phyloP scores from a whole-genome alignment of 805 yeast species.

The Spathaspora sp. region DNA sequence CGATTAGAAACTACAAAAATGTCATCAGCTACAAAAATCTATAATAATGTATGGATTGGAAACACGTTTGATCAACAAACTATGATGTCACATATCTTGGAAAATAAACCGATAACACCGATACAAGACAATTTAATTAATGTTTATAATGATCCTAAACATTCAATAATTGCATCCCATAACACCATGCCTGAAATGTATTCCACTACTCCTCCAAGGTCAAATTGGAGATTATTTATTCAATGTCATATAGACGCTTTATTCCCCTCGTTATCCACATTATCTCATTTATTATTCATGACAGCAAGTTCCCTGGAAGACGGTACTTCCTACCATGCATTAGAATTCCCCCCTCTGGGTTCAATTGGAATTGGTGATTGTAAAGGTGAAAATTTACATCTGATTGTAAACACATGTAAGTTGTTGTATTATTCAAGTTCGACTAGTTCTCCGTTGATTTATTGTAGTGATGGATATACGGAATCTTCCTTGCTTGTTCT shows the following conservation, averaged over 20 bases:
- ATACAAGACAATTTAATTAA: constrained; percentile 10
- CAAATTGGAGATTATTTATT: constrained; percentile 53
- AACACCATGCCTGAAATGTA: not conserved
- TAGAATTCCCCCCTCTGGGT: constrained; percentile 85
- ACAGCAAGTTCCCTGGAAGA: constrained; percentile 20
- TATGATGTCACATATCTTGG: constrained; percentile 15
- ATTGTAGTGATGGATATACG: constrained; percentile 89
- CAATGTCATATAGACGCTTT: constrained; percentile 58
- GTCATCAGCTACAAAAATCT: constrained; percentile 71
- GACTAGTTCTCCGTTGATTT: constrained; percentile 50
- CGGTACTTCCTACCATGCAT: constrained; percentile 14
- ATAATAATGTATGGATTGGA: constrained; percentile 70
- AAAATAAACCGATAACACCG: not conserved
- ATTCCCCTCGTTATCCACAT: constrained; percentile 45
- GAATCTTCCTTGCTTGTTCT: constrained; percentile 77
- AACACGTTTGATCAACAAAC: constrained; percentile 69
- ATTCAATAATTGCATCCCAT: constrained; percentile 45
- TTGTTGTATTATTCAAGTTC: constrained; percentile 45
- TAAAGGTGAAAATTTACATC: constrained; percentile 54
- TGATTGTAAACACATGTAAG: constrained; percentile 69
- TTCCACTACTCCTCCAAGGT: constrained; percentile 38
- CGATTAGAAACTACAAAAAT: constrained; percentile 78
- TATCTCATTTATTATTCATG: constrained; percentile 32
- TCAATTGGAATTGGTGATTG: constrained; percentile 74
- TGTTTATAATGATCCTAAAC: constrained; percentile 46